These are phyloP conservation scores for Fraxinus angustifolia DNA, from an alignment of 305 asterid species.

Conservation along the genomic window DNA sequence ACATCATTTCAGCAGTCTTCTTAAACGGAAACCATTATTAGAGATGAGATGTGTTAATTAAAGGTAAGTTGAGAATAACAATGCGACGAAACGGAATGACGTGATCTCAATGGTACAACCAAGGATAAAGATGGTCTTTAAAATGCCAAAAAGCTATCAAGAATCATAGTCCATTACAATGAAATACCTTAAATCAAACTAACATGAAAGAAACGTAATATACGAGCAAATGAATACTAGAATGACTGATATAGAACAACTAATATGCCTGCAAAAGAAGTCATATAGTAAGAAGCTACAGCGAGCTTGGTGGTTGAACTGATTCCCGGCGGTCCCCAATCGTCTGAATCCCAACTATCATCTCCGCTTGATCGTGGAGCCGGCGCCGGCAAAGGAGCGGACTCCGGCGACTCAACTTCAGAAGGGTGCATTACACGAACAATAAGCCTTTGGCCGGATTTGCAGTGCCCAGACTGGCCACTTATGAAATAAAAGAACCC, in stretches of 20 bases:
- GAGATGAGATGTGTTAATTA: background rate
- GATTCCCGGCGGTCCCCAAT: conserved; percentile 24
- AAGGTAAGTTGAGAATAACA: background rate
- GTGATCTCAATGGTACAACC: background rate
- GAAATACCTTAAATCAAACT: background rate
- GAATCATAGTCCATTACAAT: background rate
- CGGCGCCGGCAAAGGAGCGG: conserved; percentile 8
- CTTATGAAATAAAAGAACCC: conserved; percentile 74
- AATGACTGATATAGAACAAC: conserved; percentile 23
- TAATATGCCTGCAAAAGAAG: conserved; percentile 27
- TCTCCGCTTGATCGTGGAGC: conserved; percentile 1
- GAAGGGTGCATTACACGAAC: conserved; percentile 64
- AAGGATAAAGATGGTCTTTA: background rate
- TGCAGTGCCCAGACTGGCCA: conserved; percentile 56
- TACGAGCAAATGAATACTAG: background rate
- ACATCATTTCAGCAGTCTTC: background rate
- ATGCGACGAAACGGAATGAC: background rate
- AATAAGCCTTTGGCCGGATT: conserved; percentile 53
- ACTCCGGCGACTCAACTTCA: conserved; percentile 25
- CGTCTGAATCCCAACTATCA: conserved; percentile 25
- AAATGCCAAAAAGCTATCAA: background rate
- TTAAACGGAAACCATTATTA: background rate
- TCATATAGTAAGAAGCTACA: conserved; percentile 30
- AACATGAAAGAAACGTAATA: background rate
- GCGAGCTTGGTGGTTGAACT: conserved; percentile 30